Base-by-base conservation (phyloP, 2,329 filamentous ascomycete species). In the Sordariomycetes sp. region DNA sequence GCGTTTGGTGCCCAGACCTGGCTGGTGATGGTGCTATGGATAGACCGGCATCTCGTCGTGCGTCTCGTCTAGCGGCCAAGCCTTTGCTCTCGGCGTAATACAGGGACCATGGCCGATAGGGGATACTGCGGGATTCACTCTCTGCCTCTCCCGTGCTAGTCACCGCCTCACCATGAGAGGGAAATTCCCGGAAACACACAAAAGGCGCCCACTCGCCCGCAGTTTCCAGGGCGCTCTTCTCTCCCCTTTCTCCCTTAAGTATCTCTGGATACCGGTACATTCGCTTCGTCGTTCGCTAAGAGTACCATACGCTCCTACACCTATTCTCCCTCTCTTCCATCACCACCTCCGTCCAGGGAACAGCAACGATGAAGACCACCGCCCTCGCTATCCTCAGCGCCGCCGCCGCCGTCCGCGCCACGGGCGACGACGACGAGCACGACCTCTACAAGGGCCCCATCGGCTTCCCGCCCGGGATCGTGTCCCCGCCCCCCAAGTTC, bases 191-290 rank as follows among this genome's bases (percentile, higher is more conserved):
- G 46, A 52, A 37, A 35, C 10, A 51, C 55, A 52, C 43, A 62
- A 62, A 62, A 58, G 62, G 52, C 28, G 28, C 20, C 55, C 37
- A 24, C 57, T 55, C 57, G 46, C 57, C 37, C 57, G 24, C 25
- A 24, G 54, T 52, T 55, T 7, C 59, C 54, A 25, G 24, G 37
- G 3, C 37, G 11, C 12, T 40, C 37, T 46, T 35, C 51, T 14
- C 18, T n/a, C 12, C 40, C 20, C 46, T 59, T 46, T 58, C 16
- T 57, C 53, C 53, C 61, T 59, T 57, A 57, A 63, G 62, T 64
- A 61, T 64, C 63, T 64, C 58, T 61, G 14, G 62, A 63, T 64
- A 64, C 62, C 62, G 53, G 57, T 58, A 60, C 62, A 56, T 57
- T 64, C 63, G 60, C 61, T 64, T 60, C 55, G 55, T 63, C 56